Conservation (phyloP, 1,284 basidiomycete genomes). For the Irpex lacteus region DNA sequence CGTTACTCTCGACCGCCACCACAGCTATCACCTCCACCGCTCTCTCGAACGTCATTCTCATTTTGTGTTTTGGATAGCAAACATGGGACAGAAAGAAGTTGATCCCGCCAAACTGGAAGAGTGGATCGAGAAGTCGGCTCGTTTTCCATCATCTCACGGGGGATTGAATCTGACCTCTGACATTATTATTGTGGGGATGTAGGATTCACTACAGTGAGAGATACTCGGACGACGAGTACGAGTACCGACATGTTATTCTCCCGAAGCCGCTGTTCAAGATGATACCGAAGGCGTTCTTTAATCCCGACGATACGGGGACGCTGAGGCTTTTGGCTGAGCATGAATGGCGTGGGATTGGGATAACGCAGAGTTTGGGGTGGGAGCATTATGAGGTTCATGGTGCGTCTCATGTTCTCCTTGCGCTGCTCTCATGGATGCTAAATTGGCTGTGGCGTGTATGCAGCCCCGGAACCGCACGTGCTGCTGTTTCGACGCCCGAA, state of each 20-base stretch:
- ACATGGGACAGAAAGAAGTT: conserved; percentile 25
- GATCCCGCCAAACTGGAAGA: conserved; percentile 54
- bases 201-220: conserved; percentile 85
- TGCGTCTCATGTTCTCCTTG: conserved; percentile 34
- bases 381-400: conserved; percentile 97
- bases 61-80: not conserved
- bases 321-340: conserved; percentile 81
- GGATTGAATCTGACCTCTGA: conserved; percentile 12
- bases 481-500: conserved; percentile 75
- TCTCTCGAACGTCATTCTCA: not conserved
- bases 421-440: conserved; percentile 8
- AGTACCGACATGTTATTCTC: conserved; percentile 91
- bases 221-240: conserved; percentile 78
- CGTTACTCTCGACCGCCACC: not conserved
- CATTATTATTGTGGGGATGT: conserved; percentile 10
- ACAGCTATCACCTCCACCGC: conserved; percentile 11
- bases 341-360: conserved; percentile 96
- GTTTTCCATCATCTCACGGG: conserved; percentile 9
- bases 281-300: conserved; percentile 82
- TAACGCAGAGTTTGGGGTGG: conserved; percentile 95
- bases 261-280: conserved; percentile 87
- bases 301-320: conserved; percentile 73
- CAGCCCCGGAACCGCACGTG: conserved; percentile 86
- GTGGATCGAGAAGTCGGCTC: conserved; percentile 41
- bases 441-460: not conserved